A percentile compares a stretch with the other conserved stretches of the same genome.
These are phyloP conservation scores for Nothomitra cinnamomea DNA, from an alignment of 2,329 filamentous ascomycete genomes.

Conservation along the genomic window DNA sequence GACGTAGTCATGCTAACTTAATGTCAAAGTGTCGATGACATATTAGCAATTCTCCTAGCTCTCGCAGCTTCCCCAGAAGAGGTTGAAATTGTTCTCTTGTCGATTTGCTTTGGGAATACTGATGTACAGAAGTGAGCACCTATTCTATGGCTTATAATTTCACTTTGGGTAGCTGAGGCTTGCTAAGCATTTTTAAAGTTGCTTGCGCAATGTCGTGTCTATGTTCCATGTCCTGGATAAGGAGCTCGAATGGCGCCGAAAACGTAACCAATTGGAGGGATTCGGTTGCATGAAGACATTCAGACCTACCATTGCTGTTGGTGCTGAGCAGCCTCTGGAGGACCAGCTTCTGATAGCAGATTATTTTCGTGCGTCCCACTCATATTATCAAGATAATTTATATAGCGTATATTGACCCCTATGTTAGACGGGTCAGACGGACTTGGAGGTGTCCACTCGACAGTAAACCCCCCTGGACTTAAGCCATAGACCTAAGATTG, in stretches of 20 bases:
- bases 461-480: constrained; percentile 17
- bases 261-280: constrained; percentile 46
- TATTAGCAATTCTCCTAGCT: constrained; percentile 73
- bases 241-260: constrained; percentile 68
- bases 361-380: constrained; percentile 57
- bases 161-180: neutral
- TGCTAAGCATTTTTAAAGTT: constrained; percentile 33
- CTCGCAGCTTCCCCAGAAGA: constrained; percentile 69
- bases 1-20: neutral
- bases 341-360: constrained; percentile 67
- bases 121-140: constrained; percentile 54
- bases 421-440: constrained; percentile 54
- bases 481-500: neutral
- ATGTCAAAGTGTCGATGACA: constrained; percentile 63
- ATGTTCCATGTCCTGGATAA: constrained; percentile 85
- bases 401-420: neutral
- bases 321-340: constrained; percentile 69
- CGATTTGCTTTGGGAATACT: constrained; percentile 87
- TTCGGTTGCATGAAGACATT: constrained; percentile 55
- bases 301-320: constrained; percentile 75
- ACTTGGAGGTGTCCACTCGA: constrained; percentile 53
- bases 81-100: constrained; percentile 69
- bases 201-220: constrained; percentile 72
- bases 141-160: neutral
- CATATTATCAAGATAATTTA: neutral